Base-by-base conservation (phyloP, 208 protist species). In the Phytomonas francai region DNA sequence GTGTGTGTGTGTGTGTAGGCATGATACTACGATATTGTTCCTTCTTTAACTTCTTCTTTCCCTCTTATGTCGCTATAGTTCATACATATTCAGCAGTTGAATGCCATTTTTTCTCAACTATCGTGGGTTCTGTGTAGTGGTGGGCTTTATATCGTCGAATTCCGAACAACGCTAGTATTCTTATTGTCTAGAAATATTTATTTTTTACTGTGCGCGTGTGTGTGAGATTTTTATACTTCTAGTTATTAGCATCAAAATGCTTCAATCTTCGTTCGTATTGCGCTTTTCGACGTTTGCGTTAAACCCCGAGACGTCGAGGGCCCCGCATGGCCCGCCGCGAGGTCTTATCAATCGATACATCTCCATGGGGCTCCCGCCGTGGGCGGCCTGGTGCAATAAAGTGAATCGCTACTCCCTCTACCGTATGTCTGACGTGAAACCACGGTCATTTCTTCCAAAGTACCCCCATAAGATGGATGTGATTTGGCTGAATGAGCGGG, bases 401-500 rank as follows among this genome's bases (percentile, higher is more conserved):
- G 79, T 96, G 6, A 92, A 92, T 74, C 83, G 86, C 27, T 83
- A 94, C 63, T 71, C 88, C 12, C 77, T 92, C 34, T 96, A 96
- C 78, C 84, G 88, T 59, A 89, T 96, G 87, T 85, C 81, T 36
- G 85, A 91, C 36, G 78, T 92, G n/a, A 79, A 79, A 4, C 78
- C 84, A 32, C 91, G 87, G 42, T 63, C 62, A 22, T 89, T 96
- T 57, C 72, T 93, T 6, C 91, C 91, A 25, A 88, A 87, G 68
- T 68, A 79, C 6, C 84, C 88, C 28, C 91, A 96, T 14, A 79
- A 93, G 72, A 93, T 96, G 87, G 88, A 96, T 67, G 91, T 93
- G 7, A 94, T 96, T 75, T 96, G 91, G 88, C 66, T 94, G 51
- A 94, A 96, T 66, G 91, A 96, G 68, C 85, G 88, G 3, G 80